These are phyloP conservation scores for Naegleria fowleri DNA, from an alignment of 208 protist species.

Conservation along the genomic window DNA sequence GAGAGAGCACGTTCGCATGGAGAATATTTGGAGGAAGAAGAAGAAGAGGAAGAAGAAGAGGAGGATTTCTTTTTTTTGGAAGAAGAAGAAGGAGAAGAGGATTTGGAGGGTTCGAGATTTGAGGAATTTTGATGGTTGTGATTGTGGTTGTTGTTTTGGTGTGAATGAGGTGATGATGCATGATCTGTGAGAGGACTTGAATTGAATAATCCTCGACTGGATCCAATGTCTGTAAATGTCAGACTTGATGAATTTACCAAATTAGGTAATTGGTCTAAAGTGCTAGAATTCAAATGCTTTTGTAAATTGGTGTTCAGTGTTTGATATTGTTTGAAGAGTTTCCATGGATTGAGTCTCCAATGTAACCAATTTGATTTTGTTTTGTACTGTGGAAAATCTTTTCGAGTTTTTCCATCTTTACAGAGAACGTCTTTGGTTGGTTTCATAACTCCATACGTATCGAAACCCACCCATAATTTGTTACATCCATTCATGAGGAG, in stretches of 20 bases:
- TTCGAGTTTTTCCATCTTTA: background rate
- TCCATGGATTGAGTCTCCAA: background rate
- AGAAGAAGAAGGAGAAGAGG: too few species aligned
- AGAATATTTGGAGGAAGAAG: background rate
- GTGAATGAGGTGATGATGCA: too few species aligned
- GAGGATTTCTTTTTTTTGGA: too few species aligned
- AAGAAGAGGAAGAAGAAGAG: too few species aligned
- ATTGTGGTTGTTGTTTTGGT: too few species aligned
- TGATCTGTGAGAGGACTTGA: too few species aligned
- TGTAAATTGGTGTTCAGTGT: background rate
- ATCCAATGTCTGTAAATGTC: too few species aligned
- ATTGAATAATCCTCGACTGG: too few species aligned
- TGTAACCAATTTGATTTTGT: background rate
- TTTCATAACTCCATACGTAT: background rate
- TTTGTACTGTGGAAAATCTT: slow-evolving; percentile 12
- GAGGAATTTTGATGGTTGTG: too few species aligned
- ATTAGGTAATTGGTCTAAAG: too few species aligned
- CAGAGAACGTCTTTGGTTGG: background rate
- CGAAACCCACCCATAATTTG: background rate
- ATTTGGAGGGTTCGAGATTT: too few species aligned
- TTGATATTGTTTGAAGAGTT: background rate
- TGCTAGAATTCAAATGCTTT: background rate
- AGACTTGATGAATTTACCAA: too few species aligned
- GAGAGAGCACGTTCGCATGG: background rate
- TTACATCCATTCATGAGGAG: background rate